Base-by-base conservation (phyloP, 768 basidiomycete species). In the Russula virescens region DNA sequence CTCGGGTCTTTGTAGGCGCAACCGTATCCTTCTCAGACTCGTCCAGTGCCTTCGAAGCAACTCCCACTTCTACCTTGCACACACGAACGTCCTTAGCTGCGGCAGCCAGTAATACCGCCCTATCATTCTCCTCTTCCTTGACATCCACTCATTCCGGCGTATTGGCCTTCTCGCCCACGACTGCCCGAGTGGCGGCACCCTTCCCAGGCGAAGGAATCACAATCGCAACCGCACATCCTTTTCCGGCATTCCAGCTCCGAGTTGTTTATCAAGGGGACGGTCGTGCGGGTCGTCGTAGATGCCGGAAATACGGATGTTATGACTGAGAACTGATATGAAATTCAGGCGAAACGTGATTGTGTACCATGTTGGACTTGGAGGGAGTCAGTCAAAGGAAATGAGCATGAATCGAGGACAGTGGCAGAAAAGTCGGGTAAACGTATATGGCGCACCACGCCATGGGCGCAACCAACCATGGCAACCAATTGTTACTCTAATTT, bases 221-320 rank as follows among this genome's bases (percentile, higher is more conserved):
- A 19, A 18, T 21, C 16, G 26, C 54, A 14, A 31, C 51, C 5
- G 21, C 58, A 28, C 63, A 61, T 13, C 55, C 42, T 23, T 65
- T 65, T 6, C 31, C 25, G 11, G 42, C 10, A 13, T 64, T 86
- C 84, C 47, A 90, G 78, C 40, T 83, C 80, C 9, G 86, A 83
- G 71, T 83, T 79, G 71, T 87, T 88, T 11, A 77, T 76, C 19
- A 91, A 74, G 6, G 87, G 83, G n/a, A 89, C 77, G 1, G 80
- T 87, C 1, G 79, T 80, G 13, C 67, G 58, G 13, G 68, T 63
- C n/a, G 66, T 49, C 2, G 70, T 54, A 8, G 69, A 47, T 23
- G 77, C 74, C 0, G 88, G 86, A 60, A 78, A 81, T 4, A 89
- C 83, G 58, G 77, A 73, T n/a, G n/a, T n/a, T n/a, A n/a, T n/a